These are phyloP conservation scores for Citrus cavaleriei DNA, from an alignment of 345 rosid genomes.

Conservation along the genomic window DNA sequence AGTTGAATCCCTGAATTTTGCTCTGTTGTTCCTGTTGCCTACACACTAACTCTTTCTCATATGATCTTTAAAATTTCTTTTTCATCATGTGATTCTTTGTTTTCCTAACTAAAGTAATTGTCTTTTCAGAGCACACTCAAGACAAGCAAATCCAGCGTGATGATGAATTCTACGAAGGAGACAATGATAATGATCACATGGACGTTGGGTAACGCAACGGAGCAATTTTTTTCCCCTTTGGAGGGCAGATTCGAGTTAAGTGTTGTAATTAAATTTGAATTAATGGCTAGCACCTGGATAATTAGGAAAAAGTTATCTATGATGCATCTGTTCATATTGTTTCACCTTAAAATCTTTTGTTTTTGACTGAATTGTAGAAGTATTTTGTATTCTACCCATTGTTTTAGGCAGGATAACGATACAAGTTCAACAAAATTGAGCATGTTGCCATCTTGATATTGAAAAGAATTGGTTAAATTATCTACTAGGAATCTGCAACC, in stretches of 20 bases:
- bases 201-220: conserved; percentile 21
- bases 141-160: conserved; percentile 92
- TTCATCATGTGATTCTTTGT: background rate
- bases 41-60: background rate
- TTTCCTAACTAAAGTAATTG: background rate
- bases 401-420: background rate
- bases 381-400: background rate
- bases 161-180: conserved; percentile 84
- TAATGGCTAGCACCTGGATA: background rate
- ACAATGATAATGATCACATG: conserved; percentile 74
- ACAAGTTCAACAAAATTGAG: background rate
- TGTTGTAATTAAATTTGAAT: background rate
- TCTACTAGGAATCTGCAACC: background rate
- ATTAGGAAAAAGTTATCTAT: background rate
- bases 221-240: background rate
- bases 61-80: background rate
- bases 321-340: background rate
- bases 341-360: background rate
- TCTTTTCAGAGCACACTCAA: conserved; percentile 67
- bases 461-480: background rate
- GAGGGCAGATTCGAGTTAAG: background rate
- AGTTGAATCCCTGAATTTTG: conserved; percentile 27
- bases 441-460: background rate
- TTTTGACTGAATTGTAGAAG: background rate
- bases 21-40: background rate